These are phyloP conservation scores for Helminthosporium solani DNA, from an alignment of 2,329 filamentous ascomycete genomes.

Conservation along the genomic window DNA sequence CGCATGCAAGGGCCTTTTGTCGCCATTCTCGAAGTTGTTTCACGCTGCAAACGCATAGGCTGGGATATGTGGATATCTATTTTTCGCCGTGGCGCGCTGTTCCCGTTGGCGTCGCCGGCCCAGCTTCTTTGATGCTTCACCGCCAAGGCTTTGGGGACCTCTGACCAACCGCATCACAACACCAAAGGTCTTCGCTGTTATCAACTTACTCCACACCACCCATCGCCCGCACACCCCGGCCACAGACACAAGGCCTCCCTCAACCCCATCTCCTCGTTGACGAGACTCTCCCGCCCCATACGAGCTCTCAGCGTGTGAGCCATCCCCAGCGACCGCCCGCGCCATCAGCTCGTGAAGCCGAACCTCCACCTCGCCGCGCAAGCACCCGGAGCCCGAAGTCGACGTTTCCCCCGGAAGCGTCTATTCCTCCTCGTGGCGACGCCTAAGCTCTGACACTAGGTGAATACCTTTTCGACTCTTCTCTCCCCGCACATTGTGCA, in stretches of 20 bases:
- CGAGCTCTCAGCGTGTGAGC: conserved; percentile 23
- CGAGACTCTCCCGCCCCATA: conserved; percentile 21
- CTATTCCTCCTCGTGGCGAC: conserved; percentile 41
- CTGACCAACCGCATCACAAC: conserved; percentile 5
- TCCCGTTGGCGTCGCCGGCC: neutral
- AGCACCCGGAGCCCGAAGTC: conserved; percentile 30
- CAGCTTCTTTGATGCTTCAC: conserved; percentile 9
- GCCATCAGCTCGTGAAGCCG: conserved; percentile 24
- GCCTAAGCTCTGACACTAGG: conserved; percentile 43
- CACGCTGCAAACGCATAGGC: too few species aligned
- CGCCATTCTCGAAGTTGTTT: too few species aligned
- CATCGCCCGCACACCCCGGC: conserved; percentile 34
- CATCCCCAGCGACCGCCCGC: conserved; percentile 13
- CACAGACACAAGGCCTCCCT: conserved; percentile 31
- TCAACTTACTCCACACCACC: conserved; percentile 14
- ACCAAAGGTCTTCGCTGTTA: conserved; percentile 10
- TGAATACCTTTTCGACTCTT: conserved; percentile 35
- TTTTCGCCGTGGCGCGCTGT: neutral
- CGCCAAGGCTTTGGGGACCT: conserved; percentile 5
- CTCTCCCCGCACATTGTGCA: conserved; percentile 22
- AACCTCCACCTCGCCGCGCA: conserved; percentile 38
- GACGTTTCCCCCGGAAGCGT: conserved; percentile 46
- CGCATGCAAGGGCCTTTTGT: too few species aligned
- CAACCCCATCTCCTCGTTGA: conserved; percentile 24
- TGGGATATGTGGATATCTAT: neutral